phyloP scores from a whole-genome alignment of 1,284 basidiomycete species.

The Spongispora temasekensis region DNA sequence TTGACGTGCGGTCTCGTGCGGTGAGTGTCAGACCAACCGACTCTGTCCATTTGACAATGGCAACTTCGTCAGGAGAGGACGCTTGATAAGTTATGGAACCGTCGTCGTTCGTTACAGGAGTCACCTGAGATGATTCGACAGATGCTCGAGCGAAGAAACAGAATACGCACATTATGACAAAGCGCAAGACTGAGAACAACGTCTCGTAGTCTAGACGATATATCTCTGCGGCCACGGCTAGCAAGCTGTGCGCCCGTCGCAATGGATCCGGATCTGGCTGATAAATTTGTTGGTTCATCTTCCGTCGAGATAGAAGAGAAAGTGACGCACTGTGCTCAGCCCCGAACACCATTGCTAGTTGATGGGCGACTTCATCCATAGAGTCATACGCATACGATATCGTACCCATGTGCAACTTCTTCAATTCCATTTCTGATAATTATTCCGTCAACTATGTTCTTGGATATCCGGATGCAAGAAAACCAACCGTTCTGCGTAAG shows the following conservation, averaged over 20 bases:
- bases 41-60: constrained; percentile 98
- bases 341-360: constrained; percentile 82
- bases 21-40: constrained; percentile 90
- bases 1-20: constrained; percentile 85
- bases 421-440: constrained; percentile 93
- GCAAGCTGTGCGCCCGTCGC: constrained; percentile 80
- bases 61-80: constrained; percentile 98
- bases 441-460: background rate
- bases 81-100: constrained; percentile 96
- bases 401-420: constrained; percentile 97
- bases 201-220: constrained; percentile 94
- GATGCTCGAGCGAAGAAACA: background rate
- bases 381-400: constrained; percentile 96
- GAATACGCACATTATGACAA: constrained; percentile 87
- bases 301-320: background rate
- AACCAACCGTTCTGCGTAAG: constrained; percentile 91
- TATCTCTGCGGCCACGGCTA: constrained; percentile 86
- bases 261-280: constrained; percentile 49
- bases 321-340: constrained; percentile 41
- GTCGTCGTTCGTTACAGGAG: constrained; percentile 93
- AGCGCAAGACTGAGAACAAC: constrained; percentile 92
- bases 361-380: constrained; percentile 96
- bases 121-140: constrained; percentile 61
- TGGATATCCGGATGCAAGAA: background rate
- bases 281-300: constrained; percentile 21